phyloP scores from a whole-genome alignment of 139 green algal genomes.

The Mesostigma viride region DNA sequence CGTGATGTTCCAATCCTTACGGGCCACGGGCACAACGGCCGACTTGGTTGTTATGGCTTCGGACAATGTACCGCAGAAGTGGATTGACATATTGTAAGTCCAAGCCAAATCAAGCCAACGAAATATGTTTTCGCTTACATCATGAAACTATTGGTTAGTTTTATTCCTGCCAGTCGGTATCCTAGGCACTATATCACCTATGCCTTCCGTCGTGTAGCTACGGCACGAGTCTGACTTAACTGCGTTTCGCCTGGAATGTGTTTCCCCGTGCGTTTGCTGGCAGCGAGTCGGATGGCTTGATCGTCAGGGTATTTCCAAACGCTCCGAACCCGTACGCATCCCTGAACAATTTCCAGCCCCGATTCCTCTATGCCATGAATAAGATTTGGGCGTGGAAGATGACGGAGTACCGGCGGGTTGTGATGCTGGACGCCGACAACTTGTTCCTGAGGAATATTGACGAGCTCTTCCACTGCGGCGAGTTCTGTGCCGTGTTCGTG shows the following conservation, averaged over 20 bases:
- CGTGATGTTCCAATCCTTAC: slow-evolving; percentile 17
- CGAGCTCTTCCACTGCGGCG: slow-evolving; percentile 26
- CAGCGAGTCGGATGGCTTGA: slow-evolving; percentile 14
- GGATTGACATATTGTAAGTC: slow-evolving; percentile 9
- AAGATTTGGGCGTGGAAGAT: slow-evolving; percentile 26
- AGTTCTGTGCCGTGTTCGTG: slow-evolving; percentile 32
- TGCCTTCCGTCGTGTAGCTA: background rate
- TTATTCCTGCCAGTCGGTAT: background rate
- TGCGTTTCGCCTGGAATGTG: background rate
- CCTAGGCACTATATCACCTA: background rate
- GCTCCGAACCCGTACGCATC: slow-evolving; percentile 21
- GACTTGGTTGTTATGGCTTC: slow-evolving; percentile 23
- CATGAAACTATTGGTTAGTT: background rate
- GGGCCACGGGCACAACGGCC: background rate
- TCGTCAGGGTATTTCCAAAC: slow-evolving; percentile 12
- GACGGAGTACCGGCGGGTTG: slow-evolving; percentile 24
- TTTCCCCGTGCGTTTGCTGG: background rate
- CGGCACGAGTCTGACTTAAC: background rate
- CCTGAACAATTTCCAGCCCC: background rate
- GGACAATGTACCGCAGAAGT: background rate
- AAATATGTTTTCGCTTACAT: background rate
- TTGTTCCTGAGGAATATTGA: slow-evolving; percentile 23
- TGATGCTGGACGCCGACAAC: slow-evolving; percentile 25
- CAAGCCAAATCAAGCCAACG: background rate
- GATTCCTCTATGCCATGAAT: slow-evolving; percentile 22